Evolutionary conservation across 2,329 filamentous ascomycete species (phyloP).

Genomic region (Ceratocystis papillata): DNA sequence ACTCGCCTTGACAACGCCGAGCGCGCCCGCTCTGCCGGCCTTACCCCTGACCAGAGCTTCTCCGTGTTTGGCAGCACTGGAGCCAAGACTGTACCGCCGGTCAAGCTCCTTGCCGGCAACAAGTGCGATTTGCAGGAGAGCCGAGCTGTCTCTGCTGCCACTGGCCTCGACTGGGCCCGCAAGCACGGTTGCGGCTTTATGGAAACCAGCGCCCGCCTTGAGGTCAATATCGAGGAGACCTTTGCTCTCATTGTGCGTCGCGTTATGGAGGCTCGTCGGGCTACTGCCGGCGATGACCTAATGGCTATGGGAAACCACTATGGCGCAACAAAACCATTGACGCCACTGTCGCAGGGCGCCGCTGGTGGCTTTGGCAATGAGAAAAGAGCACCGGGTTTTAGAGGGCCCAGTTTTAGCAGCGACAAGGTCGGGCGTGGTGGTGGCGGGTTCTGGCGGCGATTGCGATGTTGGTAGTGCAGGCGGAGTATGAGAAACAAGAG

Average conservation of each 20-base stretch:
- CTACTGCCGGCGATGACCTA: conserved; percentile 38
- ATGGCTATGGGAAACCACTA: conserved; percentile 35
- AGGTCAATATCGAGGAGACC: conserved; percentile 83
- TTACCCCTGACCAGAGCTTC: conserved; percentile 30
- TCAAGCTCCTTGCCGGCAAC: conserved; percentile 78
- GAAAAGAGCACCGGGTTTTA: conserved; percentile 39
- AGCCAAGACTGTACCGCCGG: conserved; percentile 50
- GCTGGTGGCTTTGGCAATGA: conserved; percentile 31
- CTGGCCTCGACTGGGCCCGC: conserved; percentile 68
- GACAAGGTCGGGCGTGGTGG: conserved; percentile 36
- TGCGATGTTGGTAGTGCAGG: conserved; percentile 44
- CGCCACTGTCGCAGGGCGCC: conserved; percentile 38
- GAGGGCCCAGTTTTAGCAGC: conserved; percentile 37
- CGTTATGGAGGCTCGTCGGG: conserved; percentile 47
- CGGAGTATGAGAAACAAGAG: not conserved
- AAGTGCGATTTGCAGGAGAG: conserved; percentile 70
- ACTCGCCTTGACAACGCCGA: conserved; percentile 52
- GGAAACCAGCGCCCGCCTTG: conserved; percentile 74
- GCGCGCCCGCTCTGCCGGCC: conserved; percentile 39
- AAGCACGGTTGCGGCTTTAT: conserved; percentile 68
- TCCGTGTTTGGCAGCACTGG: conserved; percentile 31
- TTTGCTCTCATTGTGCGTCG: conserved; percentile 60
- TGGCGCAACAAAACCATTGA: conserved; percentile 49
- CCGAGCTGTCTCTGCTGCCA: conserved; percentile 56
- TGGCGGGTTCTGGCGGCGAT: conserved; percentile 44